These are phyloP conservation scores for Capillidium heterosporum DNA, from an alignment of 371 early-diverging fungal genomes.

Conservation along the genomic window DNA sequence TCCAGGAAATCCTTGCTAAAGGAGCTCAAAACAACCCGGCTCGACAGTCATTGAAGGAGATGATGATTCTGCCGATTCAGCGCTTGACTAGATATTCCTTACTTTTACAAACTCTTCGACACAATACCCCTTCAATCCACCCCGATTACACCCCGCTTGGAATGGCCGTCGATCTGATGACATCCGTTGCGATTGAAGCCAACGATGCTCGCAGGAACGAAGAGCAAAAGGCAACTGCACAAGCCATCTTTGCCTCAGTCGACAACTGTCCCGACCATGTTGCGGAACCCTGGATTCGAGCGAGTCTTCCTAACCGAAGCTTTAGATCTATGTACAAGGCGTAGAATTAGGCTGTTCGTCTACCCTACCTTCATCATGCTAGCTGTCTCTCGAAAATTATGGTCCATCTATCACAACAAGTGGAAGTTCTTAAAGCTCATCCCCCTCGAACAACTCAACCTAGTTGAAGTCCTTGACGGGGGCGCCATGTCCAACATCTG, in stretches of 20 bases:
- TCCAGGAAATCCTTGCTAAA: not conserved
- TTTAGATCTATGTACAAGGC: not conserved
- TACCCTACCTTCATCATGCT: not conserved
- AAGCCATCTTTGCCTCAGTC: not conserved
- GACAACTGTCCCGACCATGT: conserved; percentile 2
- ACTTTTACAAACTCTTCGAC: conserved; percentile 40
- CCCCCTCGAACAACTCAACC: not conserved
- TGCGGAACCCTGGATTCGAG: not conserved
- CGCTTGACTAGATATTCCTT: conserved; percentile 43
- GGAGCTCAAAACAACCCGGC: conserved; percentile 8
- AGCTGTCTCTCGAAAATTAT: not conserved
- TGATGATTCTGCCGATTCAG: conserved; percentile 49
- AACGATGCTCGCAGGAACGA: conserved; percentile 43
- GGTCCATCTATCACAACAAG: not conserved
- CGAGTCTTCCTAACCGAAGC: not conserved
- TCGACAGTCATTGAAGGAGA: conserved; percentile 27
- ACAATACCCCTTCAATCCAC: conserved; percentile 38
- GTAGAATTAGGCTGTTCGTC: not conserved
- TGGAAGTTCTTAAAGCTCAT: not conserved
- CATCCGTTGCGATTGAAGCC: conserved; percentile 37
- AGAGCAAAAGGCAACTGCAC: conserved; percentile 20
- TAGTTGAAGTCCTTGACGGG: not conserved
- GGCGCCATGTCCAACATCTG: not conserved
- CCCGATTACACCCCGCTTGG: conserved; percentile 33
- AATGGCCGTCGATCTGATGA: conserved; percentile 35